These are phyloP conservation scores for Leccinum laetum DNA, from an alignment of 1,284 basidiomycete genomes.

Conservation along the genomic window DNA sequence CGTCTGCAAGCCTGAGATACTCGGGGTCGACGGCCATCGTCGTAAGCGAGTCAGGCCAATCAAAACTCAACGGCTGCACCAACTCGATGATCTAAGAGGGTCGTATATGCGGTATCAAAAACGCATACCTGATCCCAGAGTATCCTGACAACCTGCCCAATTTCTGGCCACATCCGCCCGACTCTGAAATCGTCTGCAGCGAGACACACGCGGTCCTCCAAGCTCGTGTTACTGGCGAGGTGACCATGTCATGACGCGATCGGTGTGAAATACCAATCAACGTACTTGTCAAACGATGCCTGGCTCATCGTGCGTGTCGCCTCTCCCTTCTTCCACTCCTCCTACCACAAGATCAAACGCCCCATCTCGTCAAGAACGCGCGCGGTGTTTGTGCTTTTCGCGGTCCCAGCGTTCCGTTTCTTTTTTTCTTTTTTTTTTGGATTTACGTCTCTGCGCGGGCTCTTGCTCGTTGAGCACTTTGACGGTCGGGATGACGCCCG, in stretches of 20 bases:
- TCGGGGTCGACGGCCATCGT: no score
- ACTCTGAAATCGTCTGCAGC: constrained; percentile 46
- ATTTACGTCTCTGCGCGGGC: no score
- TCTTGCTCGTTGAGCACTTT: no score
- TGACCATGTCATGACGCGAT: neutral
- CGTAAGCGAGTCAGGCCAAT: no score
- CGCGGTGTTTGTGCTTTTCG: constrained; percentile 9
- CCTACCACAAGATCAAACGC: constrained; percentile 41
- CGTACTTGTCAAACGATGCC: constrained; percentile 35
- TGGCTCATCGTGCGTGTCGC: constrained; percentile 24
- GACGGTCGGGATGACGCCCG: no score
- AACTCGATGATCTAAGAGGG: neutral
- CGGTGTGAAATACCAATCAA: neutral
- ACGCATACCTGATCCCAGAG: constrained; percentile 48
- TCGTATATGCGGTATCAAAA: neutral
- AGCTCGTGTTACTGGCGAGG: constrained; percentile 29
- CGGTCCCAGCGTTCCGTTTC: constrained; percentile 20
- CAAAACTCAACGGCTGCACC: no score
- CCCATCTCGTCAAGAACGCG: neutral
- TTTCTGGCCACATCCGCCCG: constrained; percentile 40
- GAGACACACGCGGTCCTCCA: constrained; percentile 41
- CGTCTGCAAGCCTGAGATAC: no score
- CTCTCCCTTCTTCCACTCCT: constrained; percentile 51
- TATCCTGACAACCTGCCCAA: constrained; percentile 34
- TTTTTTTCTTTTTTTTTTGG: constrained; percentile 21